Base-by-base conservation (phyloP, 2,329 filamentous ascomycete genomes). In the Epichloe uncinata region DNA sequence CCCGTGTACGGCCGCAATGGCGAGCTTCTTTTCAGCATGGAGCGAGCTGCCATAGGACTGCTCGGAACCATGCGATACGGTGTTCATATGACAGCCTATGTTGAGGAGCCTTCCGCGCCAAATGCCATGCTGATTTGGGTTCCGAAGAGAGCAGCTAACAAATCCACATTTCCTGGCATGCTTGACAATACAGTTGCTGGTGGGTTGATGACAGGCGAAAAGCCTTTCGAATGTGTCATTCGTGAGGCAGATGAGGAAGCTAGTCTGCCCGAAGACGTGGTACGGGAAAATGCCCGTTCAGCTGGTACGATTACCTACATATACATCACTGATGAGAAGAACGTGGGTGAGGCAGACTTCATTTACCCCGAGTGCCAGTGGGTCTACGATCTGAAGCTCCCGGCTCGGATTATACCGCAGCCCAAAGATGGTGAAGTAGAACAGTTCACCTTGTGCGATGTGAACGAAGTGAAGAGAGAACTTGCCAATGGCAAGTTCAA, bases 301-400 rank as follows among this genome's bases (percentile, higher is more conserved):
- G 75, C 72, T 15, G 89, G 89, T 6, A 83, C 78, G 43, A 77
- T 96, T 53, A 88, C 87, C 6, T 98, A 97, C 69, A 81, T 89
- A 56, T 85, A 91, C 68, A 75, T 95, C 56, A 81, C 89, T 11
- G 83, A 88, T 60, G 71, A 78, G 58, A 74, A 80, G 35, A 82
- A 87, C 3, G 87, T 88, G 11, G 90, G 89, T 9, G 88, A 96
- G 68, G 79, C 75, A 9, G 84, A 83, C 11, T 73, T 94, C 60
- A 74, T 95, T 62, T 91, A 95, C 68, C 93, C 93, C 0, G 93
- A 97, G 68, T 83, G 82, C 60, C 84, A 97, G 68, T 96, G 89
- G 72, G 73, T 95, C 42, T 98, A 93, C 68, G 89, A 98, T 64
- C 70, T 97, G 54, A 82, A 88, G 65, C 71, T 98, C 55, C 77